Evolutionary conservation across 306 rosid species (phyloP).

Genomic region (Corylus americana): DNA sequence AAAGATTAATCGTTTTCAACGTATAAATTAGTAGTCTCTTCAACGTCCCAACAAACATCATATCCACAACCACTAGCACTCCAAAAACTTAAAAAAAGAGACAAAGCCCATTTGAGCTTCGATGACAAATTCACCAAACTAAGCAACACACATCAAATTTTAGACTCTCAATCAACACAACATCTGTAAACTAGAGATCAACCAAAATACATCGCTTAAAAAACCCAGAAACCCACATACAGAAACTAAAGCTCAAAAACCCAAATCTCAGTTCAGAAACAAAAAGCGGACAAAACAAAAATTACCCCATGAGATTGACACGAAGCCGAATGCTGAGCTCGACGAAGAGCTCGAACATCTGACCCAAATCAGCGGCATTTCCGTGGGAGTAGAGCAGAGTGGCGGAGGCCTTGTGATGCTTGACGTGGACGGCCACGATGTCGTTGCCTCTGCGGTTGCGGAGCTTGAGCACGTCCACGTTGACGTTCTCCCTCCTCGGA

Average conservation of each 20-base stretch:
- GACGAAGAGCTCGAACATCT: constrained; percentile 87
- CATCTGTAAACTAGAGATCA: background rate
- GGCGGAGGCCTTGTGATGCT: constrained; percentile 66
- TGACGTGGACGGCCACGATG: constrained; percentile 78
- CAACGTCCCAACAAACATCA: background rate
- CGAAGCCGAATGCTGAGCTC: constrained; percentile 87
- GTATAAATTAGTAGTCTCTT: background rate
- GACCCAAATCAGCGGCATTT: constrained; percentile 95
- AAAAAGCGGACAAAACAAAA: background rate
- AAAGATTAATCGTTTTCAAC: background rate
- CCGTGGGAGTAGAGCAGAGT: constrained; percentile 95
- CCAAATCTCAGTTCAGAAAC: background rate
- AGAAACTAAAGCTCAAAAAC: background rate
- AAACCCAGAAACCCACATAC: constrained; percentile 11
- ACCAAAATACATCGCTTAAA: background rate
- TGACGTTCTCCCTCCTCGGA: constrained; percentile 76
- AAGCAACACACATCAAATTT: background rate
- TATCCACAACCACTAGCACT: background rate
- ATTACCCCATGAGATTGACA: constrained; percentile 74
- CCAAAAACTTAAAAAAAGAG: background rate
- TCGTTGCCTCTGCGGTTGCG: constrained; percentile 77
- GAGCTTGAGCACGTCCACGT: constrained; percentile 75
- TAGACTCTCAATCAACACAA: background rate
- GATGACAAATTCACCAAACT: constrained; percentile 1
- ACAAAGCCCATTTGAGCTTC: background rate